These are phyloP conservation scores for Claviceps digitariae DNA, from an alignment of 2,329 filamentous ascomycete genomes.

Conservation along the genomic window DNA sequence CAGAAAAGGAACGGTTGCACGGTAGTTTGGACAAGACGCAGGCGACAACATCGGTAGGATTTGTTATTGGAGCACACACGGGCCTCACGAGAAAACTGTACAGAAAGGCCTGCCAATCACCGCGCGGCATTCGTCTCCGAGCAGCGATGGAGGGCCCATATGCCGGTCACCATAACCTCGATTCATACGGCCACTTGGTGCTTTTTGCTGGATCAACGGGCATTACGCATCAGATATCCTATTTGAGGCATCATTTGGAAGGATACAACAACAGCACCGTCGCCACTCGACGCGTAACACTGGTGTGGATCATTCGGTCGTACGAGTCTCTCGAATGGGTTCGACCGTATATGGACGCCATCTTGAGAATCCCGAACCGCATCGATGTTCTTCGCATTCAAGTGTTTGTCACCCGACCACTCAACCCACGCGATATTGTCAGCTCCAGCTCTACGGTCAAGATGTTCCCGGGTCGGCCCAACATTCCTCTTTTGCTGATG, in stretches of 20 bases:
- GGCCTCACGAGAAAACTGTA: constrained; percentile 79
- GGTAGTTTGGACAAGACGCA: constrained; percentile 24
- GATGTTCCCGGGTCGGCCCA: constrained; percentile 83
- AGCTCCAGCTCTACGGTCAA: constrained; percentile 69
- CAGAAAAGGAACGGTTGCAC: constrained; percentile 27
- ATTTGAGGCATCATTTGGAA: constrained; percentile 62
- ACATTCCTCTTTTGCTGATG: constrained; percentile 63
- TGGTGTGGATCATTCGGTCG: constrained; percentile 89
- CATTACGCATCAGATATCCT: constrained; percentile 89
- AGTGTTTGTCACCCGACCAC: constrained; percentile 80
- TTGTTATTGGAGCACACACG: constrained; percentile 76
- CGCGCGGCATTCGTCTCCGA: constrained; percentile 44
- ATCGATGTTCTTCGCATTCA: constrained; percentile 75
- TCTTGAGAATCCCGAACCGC: constrained; percentile 67
- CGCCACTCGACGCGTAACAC: constrained; percentile 66
- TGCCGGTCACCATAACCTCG: constrained; percentile 66
- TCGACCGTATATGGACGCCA: constrained; percentile 63
- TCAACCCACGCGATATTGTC: constrained; percentile 67
- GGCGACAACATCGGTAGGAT: constrained; percentile 50
- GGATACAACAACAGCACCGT: constrained; percentile 58
- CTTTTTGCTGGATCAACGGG: constrained; percentile 88
- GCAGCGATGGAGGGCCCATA: constrained; percentile 87
- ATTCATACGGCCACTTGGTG: constrained; percentile 84
- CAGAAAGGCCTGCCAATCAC: constrained; percentile 46
- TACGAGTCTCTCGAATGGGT: constrained; percentile 89